These are phyloP conservation scores for Cicer arietinum DNA, from an alignment of 306 rosid species.

Conservation along the genomic window DNA sequence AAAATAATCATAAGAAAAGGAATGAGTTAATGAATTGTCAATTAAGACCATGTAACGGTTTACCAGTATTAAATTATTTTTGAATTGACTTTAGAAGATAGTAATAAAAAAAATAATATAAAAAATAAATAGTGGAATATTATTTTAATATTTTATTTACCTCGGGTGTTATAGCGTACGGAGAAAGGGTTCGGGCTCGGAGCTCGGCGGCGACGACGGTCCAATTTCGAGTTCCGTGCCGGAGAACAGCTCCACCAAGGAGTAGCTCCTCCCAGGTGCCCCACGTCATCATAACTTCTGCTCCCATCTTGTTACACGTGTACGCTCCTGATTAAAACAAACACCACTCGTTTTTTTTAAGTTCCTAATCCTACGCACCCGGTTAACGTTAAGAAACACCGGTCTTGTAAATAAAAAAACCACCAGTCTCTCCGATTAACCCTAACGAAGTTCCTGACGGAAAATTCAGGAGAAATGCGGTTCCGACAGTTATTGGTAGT, in stretches of 20 bases:
- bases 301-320: constrained; percentile 59
- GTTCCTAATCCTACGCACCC: constrained; percentile 38
- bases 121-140: neutral
- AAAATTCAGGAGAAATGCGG: constrained; percentile 5
- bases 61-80: constrained; percentile 8
- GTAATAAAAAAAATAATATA: neutral
- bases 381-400: constrained; percentile 45
- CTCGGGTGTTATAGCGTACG: constrained; percentile 68
- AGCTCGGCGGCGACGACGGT: constrained; percentile 73
- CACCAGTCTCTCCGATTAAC: constrained; percentile 30
- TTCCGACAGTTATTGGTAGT: neutral
- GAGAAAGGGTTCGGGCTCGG: constrained; percentile 59
- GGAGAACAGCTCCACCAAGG: constrained; percentile 80
- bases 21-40: constrained; percentile 21
- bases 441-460: neutral
- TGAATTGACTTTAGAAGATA: neutral
- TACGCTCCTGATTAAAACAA: constrained; percentile 47
- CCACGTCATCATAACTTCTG: constrained; percentile 58
- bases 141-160: constrained; percentile 40
- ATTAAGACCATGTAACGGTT: constrained; percentile 19
- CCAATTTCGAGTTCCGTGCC: constrained; percentile 78
- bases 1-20: neutral
- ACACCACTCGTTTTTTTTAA: constrained; percentile 2
- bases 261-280: constrained; percentile 92
- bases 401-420: neutral